Evolutionary conservation across 2,329 filamentous ascomycete species (phyloP).

Genomic region (Fusarium domesticum): DNA sequence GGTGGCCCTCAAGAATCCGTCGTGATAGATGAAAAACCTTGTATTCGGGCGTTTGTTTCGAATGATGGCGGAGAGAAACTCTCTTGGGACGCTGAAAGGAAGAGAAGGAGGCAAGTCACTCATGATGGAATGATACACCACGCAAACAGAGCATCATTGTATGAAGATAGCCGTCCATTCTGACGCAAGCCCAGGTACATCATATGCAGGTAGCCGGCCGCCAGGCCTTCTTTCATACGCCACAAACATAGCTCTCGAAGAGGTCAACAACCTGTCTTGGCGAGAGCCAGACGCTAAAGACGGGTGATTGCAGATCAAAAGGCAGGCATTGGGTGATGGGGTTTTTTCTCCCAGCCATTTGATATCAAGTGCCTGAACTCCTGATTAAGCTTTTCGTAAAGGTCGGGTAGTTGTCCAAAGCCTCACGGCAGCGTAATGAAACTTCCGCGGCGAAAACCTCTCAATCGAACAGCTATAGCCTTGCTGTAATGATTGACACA

Average conservation of each 20-base stretch:
- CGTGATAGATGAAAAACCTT: neutral
- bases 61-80: no score
- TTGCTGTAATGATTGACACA: neutral
- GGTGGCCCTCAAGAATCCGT: neutral
- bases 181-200: slow-evolving; percentile 33
- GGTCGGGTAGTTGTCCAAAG: neutral
- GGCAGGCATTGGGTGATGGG: slow-evolving; percentile 18
- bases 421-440: neutral
- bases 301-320: slow-evolving; percentile 29
- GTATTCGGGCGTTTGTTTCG: no score
- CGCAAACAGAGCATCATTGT: slow-evolving; percentile 26
- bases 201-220: slow-evolving; percentile 49
- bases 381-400: slow-evolving; percentile 18
- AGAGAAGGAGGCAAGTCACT: no score
- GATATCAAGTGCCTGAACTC: slow-evolving; percentile 19
- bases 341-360: slow-evolving; percentile 18
- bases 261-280: slow-evolving; percentile 31
- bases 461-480: neutral
- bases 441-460: no score
- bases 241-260: slow-evolving; percentile 45
- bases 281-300: slow-evolving; percentile 24
- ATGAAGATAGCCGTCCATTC: slow-evolving; percentile 14
- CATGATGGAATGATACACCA: no score
- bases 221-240: slow-evolving; percentile 46
- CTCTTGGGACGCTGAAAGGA: no score